phyloP scores from a whole-genome alignment of 768 basidiomycete genomes.

The Hygrophoropsis aurantiaca region DNA sequence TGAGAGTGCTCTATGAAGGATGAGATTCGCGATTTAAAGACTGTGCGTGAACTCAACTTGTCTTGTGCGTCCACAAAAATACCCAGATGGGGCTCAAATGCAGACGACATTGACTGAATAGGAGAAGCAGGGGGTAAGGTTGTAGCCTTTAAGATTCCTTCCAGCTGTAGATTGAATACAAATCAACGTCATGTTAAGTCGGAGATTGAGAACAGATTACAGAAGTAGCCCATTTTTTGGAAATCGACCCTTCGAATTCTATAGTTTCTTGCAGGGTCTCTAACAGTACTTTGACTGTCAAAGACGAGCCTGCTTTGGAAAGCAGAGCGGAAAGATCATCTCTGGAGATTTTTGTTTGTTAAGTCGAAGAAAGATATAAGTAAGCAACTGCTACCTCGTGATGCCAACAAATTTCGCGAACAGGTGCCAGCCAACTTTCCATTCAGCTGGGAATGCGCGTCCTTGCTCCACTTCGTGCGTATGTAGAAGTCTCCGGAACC shows the following conservation, averaged over 20 bases:
- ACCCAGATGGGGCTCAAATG: slow-evolving; percentile 89
- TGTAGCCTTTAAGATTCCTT: slow-evolving; percentile 59
- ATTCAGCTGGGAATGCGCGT: slow-evolving; percentile 77
- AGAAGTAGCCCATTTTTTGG: slow-evolving; percentile 78
- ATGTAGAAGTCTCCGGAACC: slow-evolving; percentile 86
- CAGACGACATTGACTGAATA: slow-evolving; percentile 74
- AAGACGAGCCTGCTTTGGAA: slow-evolving; percentile 70
- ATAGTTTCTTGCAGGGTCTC: slow-evolving; percentile 84
- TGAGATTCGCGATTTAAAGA: background rate
- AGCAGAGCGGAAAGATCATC: slow-evolving; percentile 82
- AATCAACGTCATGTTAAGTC: background rate
- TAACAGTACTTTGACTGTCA: slow-evolving; percentile 77
- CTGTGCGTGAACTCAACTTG: slow-evolving; percentile 43
- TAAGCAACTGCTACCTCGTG: slow-evolving; percentile 59
- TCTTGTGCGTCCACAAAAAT: slow-evolving; percentile 97
- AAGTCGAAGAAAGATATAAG: background rate
- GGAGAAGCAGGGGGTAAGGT: slow-evolving; percentile 51
- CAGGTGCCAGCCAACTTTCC: slow-evolving; percentile 84
- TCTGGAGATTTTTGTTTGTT: slow-evolving; percentile 37
- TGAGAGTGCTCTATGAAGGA: slow-evolving; percentile 62
- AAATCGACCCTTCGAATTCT: slow-evolving; percentile 85
- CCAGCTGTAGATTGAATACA: slow-evolving; percentile 52
- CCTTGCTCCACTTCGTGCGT: slow-evolving; percentile 88
- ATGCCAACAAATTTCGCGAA: slow-evolving; percentile 87
- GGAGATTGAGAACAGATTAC: slow-evolving; percentile 36